Conservation (phyloP, 495 filamentous ascomycete species). For the Trichoderma gamsii region DNA sequence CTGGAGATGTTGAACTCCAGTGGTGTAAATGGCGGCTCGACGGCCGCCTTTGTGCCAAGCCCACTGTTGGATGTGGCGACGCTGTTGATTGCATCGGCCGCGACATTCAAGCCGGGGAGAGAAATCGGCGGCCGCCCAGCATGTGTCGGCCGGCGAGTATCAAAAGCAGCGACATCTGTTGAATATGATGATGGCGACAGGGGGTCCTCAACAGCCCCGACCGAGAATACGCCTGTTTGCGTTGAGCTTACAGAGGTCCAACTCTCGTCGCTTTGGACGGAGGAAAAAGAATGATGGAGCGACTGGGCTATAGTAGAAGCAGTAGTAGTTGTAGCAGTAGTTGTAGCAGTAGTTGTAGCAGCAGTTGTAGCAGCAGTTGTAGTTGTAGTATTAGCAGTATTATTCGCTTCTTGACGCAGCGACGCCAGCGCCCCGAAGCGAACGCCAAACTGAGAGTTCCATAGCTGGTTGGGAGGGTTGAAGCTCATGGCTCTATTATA, state of each 20-base stretch:
- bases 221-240: neutral
- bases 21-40: slow-evolving; percentile 29
- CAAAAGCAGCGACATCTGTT: neutral
- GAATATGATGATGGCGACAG: neutral
- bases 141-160: neutral
- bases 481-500: neutral
- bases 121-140: neutral
- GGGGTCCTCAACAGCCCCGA: neutral
- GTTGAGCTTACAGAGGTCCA: neutral
- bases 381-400: neutral
- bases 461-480: neutral
- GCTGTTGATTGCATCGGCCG: neutral
- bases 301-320: neutral
- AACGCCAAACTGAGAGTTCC: neutral
- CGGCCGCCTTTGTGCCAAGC: slow-evolving; percentile 13
- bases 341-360: no score
- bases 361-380: no score
- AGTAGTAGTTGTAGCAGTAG: no score
- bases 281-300: neutral
- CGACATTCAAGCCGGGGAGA: neutral
- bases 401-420: neutral
- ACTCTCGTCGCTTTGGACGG: neutral
- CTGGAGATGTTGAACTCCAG: slow-evolving; percentile 42
- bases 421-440: neutral
- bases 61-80: slow-evolving; percentile 15